phyloP scores from a whole-genome alignment of 2,329 filamentous ascomycete species.

The Aspergillus uvarum region DNA sequence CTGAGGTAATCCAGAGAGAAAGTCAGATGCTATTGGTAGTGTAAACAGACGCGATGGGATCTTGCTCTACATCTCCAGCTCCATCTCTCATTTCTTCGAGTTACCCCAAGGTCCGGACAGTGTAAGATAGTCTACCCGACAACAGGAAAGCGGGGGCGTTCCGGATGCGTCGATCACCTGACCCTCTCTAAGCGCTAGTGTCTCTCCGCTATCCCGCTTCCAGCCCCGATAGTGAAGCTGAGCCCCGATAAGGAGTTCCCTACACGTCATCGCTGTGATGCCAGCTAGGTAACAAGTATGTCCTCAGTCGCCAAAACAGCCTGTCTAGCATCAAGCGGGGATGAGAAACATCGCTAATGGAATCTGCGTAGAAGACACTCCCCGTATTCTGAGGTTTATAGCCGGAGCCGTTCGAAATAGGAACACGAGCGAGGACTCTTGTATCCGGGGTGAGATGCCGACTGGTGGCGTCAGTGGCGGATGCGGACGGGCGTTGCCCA shows the following conservation, averaged over 20 bases:
- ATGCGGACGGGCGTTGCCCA: conserved; percentile 16
- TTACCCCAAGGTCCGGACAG: neutral
- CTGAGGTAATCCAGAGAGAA: neutral
- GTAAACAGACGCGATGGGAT: neutral
- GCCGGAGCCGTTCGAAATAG: neutral
- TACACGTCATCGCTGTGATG: conserved; percentile 19
- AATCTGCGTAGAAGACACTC: too few relatives aligned
- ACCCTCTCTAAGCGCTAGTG: conserved; percentile 11
- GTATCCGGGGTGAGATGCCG: conserved; percentile 12
- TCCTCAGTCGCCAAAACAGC: neutral
- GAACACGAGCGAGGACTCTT: conserved; percentile 2
- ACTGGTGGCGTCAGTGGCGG: conserved; percentile 30
- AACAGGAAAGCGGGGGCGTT: conserved; percentile 2
- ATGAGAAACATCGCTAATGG: neutral
- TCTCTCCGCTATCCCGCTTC: conserved; percentile 11
- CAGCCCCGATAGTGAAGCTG: conserved; percentile 7
- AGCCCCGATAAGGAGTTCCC: conserved; percentile 6
- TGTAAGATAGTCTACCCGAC: neutral
- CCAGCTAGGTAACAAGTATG: neutral
- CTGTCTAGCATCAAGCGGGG: neutral
- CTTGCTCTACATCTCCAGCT: neutral
- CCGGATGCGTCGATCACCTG: conserved; percentile 27
- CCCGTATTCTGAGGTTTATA: too few relatives aligned
- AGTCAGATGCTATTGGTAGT: neutral
- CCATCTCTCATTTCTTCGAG: too few relatives aligned